Base-by-base conservation (phyloP, 495 filamentous ascomycete species). In the Delitschia confertaspora region DNA sequence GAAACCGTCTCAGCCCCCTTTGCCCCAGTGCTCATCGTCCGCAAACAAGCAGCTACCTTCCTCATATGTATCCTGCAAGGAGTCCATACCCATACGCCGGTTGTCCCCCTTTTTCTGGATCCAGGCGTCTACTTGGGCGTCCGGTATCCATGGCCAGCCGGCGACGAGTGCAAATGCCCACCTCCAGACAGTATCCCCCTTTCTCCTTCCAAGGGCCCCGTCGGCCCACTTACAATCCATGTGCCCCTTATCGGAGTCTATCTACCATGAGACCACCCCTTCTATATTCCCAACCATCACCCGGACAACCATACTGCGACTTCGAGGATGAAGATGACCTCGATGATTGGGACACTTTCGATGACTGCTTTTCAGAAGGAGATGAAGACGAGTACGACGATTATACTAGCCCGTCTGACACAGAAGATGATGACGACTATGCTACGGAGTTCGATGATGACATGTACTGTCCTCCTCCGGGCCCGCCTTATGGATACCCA, bases 351-450 rank as follows among this genome's bases (percentile, higher is more conserved):
- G 33, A 37, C 19, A 21, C 13, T 18, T 18, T 18, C 4, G n/a
- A n/a, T n/a, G n/a, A n/a, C n/a, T n/a, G n/a, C n/a, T 37, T 37
- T 18, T 17, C 33, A 5, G 33, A 37, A 13, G 33, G 22, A 18
- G 33, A 37, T n/a, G 33, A 37, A 5, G 33, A 37, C 33, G 33
- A 37, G 6, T 37, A 5, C 4, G 19, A 17, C 19, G 33, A 37
- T 6, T 13, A 3, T 31, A 42, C 16, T 10, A 13, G 9, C n/a
- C 16, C 14, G 34, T 38, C 26, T 29, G 13, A 7, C 26, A 29
- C 7, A 19, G 34, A 38, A 11, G 17, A 20, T 38, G 34, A 38
- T 9, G n/a, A 38, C 23, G n/a, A 16, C 34, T 11, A 21, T 21
- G 34, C 14, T 38, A 20, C 7, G 18, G 34, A 20, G 7, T 38